A percentile compares a stretch with the other conserved stretches of the same genome.
Conservation (phyloP, 768 basidiomycete species). For the Podaxis sp. region DNA sequence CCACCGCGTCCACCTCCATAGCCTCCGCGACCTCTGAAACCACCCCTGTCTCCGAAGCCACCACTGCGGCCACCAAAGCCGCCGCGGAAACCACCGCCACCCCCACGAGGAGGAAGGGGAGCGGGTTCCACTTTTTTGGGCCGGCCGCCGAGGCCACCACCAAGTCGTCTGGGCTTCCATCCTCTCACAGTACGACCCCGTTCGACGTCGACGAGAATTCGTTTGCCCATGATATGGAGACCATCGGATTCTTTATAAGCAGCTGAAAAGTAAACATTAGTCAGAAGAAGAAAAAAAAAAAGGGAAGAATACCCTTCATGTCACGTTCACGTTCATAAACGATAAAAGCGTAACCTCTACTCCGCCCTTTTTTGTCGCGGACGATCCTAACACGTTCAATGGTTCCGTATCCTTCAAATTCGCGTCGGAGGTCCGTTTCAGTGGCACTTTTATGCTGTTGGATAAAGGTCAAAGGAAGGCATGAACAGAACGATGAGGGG, state of each 20-base stretch:
- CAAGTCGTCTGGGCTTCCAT: constrained; percentile 95
- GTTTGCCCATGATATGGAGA: constrained; percentile 91
- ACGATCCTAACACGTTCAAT: constrained; percentile 95
- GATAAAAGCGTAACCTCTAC: constrained; percentile 92
- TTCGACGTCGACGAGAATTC: constrained; percentile 96
- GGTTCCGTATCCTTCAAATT: constrained; percentile 93
- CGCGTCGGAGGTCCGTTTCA: constrained; percentile 87
- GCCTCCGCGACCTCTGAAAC: constrained; percentile 37
- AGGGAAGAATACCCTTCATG: constrained; percentile 81
- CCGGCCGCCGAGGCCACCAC: constrained; percentile 98
- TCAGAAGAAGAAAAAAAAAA: constrained; percentile 10
- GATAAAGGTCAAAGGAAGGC: constrained; percentile 9
- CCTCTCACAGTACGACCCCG: constrained; percentile 96
- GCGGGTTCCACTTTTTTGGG: constrained; percentile 73
- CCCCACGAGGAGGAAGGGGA: constrained; percentile 28
- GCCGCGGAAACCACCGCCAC: constrained; percentile 29
- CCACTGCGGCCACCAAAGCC: constrained; percentile 36
- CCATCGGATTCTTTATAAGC: constrained; percentile 99
- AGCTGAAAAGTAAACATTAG: constrained; percentile 36
- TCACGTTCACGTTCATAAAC: constrained; percentile 98
- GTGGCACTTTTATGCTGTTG: constrained; percentile 85
- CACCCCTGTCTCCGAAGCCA: constrained; percentile 42
- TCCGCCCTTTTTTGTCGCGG: constrained; percentile 82
- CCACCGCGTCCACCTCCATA: constrained; percentile 33
- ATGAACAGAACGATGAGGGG: constrained; percentile 13